These are phyloP conservation scores for Pyrenochaeta sp. DNA, from an alignment of 2,329 filamentous ascomycete species.

Conservation along the genomic window DNA sequence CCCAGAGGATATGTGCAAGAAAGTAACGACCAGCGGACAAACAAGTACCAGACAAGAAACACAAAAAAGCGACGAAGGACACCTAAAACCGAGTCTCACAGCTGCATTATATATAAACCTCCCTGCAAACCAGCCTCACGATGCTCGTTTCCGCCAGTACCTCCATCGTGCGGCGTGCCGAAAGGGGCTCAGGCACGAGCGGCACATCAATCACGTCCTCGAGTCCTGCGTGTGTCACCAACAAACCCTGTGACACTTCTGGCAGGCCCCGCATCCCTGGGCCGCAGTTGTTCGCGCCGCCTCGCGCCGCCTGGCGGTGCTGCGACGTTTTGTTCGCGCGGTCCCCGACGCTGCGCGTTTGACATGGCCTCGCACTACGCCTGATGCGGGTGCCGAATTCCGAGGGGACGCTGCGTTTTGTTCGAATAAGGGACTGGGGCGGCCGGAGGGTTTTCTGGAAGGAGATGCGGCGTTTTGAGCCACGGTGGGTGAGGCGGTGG, in stretches of 20 bases:
- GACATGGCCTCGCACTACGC: constrained; percentile 8
- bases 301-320: no score
- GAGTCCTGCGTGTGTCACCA: constrained; percentile 16
- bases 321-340: constrained; percentile 5
- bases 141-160: no score
- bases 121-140: no score
- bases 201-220: constrained; percentile 22
- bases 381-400: constrained; percentile 5
- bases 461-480: neutral
- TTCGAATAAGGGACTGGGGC: neutral
- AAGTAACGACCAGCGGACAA: constrained; percentile 3
- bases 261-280: constrained; percentile 22
- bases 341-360: constrained; percentile 17
- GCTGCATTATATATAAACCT: no score
- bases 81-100: no score
- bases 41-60: no score
- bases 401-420: neutral
- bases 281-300: no score
- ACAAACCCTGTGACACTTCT: constrained; percentile 11
- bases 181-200: constrained; percentile 16
- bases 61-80: no score
- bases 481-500: no score
- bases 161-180: no score
- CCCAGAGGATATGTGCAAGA: constrained; percentile 15
- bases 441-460: neutral